A percentile compares a stretch with the other conserved stretches of the same genome.
Evolutionary conservation across 805 yeast genomes (phyloP).

Genomic region (Candida vartiovaarae): DNA sequence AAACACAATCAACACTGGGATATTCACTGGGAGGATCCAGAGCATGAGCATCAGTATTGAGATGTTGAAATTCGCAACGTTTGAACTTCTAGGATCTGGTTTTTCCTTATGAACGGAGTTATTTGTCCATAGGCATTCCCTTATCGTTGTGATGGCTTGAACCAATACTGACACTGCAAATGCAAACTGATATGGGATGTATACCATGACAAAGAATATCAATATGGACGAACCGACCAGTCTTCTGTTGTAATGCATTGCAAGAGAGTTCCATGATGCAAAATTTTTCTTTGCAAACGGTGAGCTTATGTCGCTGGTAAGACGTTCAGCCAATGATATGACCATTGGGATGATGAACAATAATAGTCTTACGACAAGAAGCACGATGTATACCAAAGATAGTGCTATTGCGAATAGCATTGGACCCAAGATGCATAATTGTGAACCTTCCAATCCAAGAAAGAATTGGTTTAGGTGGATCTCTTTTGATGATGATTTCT

Average conservation of each 20-base stretch:
- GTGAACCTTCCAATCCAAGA: conserved; percentile 57
- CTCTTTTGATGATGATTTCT: conserved; percentile 36
- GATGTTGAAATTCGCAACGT: conserved; percentile 51
- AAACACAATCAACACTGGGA: conserved; percentile 76
- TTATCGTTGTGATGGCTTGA: conserved; percentile 49
- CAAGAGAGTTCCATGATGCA: background rate
- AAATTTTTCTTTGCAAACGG: background rate
- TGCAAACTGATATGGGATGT: conserved; percentile 79
- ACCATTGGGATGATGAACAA: conserved; percentile 2
- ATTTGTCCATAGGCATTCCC: conserved; percentile 13
- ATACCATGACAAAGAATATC: conserved; percentile 44
- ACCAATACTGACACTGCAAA: conserved; percentile 52
- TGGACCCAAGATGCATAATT: conserved; percentile 53
- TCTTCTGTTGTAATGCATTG: conserved; percentile 12
- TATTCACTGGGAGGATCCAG: conserved; percentile 73
- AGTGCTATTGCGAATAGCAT: conserved; percentile 42
- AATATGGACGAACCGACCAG: conserved; percentile 22
- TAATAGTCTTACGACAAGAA: conserved; percentile 8
- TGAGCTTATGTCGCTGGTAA: too few relatives aligned
- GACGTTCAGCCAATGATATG: background rate
- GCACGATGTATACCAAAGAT: conserved; percentile 34
- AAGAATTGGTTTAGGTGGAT: conserved; percentile 49
- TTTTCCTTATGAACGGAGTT: conserved; percentile 11
- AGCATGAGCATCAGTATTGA: conserved; percentile 60
- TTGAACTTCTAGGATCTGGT: conserved; percentile 16